Conservation (phyloP, 441 rosid genomes). For the Viola pubescens region DNA sequence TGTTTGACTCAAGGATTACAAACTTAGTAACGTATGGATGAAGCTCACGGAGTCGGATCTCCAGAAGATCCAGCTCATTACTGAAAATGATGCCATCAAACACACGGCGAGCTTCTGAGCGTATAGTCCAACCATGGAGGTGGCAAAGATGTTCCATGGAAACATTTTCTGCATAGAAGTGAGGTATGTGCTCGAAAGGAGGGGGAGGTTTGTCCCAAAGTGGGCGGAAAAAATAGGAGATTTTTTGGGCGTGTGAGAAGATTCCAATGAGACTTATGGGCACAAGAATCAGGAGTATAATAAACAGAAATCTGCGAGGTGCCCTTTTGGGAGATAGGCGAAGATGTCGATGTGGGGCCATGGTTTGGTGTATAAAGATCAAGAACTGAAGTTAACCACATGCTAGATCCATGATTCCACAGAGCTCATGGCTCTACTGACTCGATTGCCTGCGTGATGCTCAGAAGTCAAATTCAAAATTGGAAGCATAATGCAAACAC, state of each 20-base stretch:
- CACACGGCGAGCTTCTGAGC: constrained; percentile 49
- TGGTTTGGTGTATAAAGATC: constrained; percentile 22
- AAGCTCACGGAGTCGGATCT: constrained; percentile 78
- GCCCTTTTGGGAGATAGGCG: constrained; percentile 29
- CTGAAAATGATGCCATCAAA: constrained; percentile 73
- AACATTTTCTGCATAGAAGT: constrained; percentile 84
- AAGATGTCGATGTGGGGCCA: constrained; percentile 33
- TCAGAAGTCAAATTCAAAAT: no score
- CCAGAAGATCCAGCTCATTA: constrained; percentile 76
- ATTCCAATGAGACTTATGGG: constrained; percentile 45
- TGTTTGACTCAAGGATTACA: constrained; percentile 69
- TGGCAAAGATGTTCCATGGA: constrained; percentile 67
- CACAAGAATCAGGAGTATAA: constrained; percentile 35
- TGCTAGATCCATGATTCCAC: not conserved
- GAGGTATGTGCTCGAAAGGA: constrained; percentile 60
- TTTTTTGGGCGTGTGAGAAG: constrained; percentile 32
- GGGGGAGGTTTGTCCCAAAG: constrained; percentile 79
- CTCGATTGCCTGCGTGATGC: no score
- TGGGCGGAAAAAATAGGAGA: constrained; percentile 66
- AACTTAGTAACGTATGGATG: constrained; percentile 59
- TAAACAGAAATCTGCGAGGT: constrained; percentile 25
- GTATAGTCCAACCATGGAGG: constrained; percentile 76
- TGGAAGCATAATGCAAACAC: constrained; percentile 7
- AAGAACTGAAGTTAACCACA: not conserved
- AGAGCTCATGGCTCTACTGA: constrained; percentile 7